Base-by-base conservation (phyloP, 2,329 filamentous ascomycete species). In the Gnomoniopsis smithogilvyi region DNA sequence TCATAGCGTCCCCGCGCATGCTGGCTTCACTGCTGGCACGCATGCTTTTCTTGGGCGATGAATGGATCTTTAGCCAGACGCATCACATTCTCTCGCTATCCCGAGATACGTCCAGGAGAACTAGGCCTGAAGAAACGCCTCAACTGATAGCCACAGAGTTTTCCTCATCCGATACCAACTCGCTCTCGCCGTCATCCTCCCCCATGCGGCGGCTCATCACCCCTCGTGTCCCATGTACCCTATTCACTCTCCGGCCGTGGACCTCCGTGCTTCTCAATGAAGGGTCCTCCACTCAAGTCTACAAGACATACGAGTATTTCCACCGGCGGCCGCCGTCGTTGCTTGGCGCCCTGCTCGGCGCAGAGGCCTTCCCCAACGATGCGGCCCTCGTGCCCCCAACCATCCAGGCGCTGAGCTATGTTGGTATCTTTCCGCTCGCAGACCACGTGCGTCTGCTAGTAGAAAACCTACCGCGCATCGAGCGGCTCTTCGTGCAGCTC, bases 241-340 rank as follows among this genome's bases (percentile, higher is more conserved):
- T 91, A 0, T 80, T 91, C 48, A 78, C 78, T 26, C 74, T 82
- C n/a, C 79, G 82, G 1, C 81, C 81, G 2, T 93, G 90, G 90
- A 79, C 78, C 0, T 79, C 82, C 19, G 66, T 92, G 0, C 75
- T 82, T 2, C 82, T 92, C 63, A 93, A 93, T 68, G 90, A 94
- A 73, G 88, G 89, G 10, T 91, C 88, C 0, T 91, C 85, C 4
- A 80, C 89, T n/a, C 80, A 80, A 59, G 87, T 85, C 6, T 93
- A 91, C 72, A 81, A 81, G 50, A 86, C 83, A 3, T 89, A 91
- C 69, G 86, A 91, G 66, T 91, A 87, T 72, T 90, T 88, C 67
- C 76, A 86, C 38, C 84, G 85, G 48, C 76, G 79, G 1, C 81
- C 88, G 7, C 87, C 85, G 0, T 86, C 86, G 15, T 78, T 90